These are phyloP conservation scores for Sclerotinia borealis DNA, from an alignment of 2,329 filamentous ascomycete genomes.

Conservation along the genomic window DNA sequence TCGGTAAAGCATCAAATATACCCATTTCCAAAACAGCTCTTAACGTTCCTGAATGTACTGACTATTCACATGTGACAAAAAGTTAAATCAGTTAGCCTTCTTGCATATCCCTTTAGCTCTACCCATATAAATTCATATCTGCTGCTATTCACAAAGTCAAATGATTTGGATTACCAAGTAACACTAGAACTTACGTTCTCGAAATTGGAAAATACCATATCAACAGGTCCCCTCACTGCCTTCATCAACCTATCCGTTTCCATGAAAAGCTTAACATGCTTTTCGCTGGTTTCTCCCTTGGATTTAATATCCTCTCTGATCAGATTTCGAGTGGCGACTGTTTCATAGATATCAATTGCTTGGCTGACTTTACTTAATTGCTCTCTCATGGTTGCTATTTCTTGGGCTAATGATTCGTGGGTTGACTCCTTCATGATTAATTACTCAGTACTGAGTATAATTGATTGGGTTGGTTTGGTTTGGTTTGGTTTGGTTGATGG, in stretches of 20 bases:
- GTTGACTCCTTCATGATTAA: conserved; percentile 1
- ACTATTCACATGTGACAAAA: conserved; percentile 9
- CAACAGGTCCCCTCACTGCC: conserved; percentile 2
- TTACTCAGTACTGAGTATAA: background rate
- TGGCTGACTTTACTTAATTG: conserved; percentile 1
- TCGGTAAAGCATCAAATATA: conserved; percentile 22
- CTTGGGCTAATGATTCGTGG: background rate
- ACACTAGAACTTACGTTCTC: conserved; percentile 5
- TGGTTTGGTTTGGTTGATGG: background rate
- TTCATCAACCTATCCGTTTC: background rate
- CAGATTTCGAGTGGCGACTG: background rate
- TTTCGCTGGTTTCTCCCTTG: background rate
- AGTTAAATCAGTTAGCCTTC: background rate
- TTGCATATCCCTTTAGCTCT: background rate
- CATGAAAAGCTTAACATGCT: conserved; percentile 7
- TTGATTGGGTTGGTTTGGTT: background rate
- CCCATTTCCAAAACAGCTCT: conserved; percentile 25
- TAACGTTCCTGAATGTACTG: conserved; percentile 13
- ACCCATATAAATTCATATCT: background rate
- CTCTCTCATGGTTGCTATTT: conserved; percentile 7
- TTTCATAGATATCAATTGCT: conserved; percentile 1
- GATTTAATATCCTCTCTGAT: background rate
- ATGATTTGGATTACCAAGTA: background rate
- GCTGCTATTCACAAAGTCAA: too few relatives aligned
- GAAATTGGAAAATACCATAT: conserved; percentile 10